phyloP scores from a whole-genome alignment of 129 eudicot species.

The Centrapalus pauciflorus region DNA sequence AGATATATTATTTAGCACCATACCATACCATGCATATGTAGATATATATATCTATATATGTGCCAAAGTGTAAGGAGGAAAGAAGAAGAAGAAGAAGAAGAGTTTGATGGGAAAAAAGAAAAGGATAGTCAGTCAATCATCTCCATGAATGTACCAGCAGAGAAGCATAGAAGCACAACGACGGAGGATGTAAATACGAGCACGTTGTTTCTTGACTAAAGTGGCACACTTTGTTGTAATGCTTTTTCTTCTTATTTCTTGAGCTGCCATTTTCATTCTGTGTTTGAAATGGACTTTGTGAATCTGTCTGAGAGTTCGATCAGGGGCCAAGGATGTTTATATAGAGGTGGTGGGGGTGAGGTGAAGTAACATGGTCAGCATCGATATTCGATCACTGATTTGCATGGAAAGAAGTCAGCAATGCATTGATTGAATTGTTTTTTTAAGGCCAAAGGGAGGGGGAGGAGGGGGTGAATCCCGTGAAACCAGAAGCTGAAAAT shows the following conservation, averaged over 20 bases:
- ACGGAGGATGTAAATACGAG: slow-evolving; percentile 73
- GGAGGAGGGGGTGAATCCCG: slow-evolving; percentile 33
- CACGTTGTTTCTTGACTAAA: slow-evolving; percentile 77
- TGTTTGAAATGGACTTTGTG: slow-evolving; percentile 59
- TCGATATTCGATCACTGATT: slow-evolving; percentile 48
- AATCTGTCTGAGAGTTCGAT: no score
- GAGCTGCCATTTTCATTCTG: slow-evolving; percentile 25
- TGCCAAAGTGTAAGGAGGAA: not conserved
- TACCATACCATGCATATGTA: no score
- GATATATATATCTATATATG: no score
- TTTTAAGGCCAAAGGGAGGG: slow-evolving; percentile 11
- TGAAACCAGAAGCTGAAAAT: slow-evolving; percentile 17
- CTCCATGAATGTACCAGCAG: slow-evolving; percentile 86
- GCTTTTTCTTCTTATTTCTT: slow-evolving; percentile 42
- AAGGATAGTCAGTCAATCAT: no score
- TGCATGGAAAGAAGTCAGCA: slow-evolving; percentile 42
- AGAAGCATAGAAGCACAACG: slow-evolving; percentile 95
- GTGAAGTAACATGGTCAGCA: no score
- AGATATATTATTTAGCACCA: slow-evolving; percentile 13
- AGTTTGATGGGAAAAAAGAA: slow-evolving; percentile 1
- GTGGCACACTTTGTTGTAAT: slow-evolving; percentile 69
- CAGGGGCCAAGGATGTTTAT: slow-evolving; percentile 37
- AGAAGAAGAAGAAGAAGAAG: not conserved
- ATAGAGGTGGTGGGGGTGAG: slow-evolving; percentile 23
- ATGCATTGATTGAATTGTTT: slow-evolving; percentile 20